A percentile compares a stretch with the other conserved stretches of the same genome.
Conservation (phyloP, 2,329 filamentous ascomycete species). For the Xylariaceae sp. region DNA sequence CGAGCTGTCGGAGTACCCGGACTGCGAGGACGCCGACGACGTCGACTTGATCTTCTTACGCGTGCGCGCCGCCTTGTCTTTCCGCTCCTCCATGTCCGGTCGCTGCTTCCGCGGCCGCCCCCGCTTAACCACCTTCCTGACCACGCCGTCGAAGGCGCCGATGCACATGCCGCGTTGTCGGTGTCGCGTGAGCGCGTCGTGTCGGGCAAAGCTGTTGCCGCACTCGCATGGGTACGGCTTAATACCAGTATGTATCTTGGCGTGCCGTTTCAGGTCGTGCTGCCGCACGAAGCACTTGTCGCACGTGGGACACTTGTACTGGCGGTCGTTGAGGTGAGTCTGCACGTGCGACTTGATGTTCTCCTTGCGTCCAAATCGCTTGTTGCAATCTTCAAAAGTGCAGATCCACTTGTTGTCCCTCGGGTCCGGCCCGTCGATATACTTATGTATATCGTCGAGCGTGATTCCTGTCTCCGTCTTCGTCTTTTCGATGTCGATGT, state of each 20-base stretch:
- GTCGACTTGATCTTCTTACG: constrained; percentile 59
- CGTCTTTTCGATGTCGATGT: constrained; percentile 66
- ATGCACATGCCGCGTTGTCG: constrained; percentile 96
- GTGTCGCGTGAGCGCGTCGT: constrained; percentile 93
- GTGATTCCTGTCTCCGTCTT: constrained; percentile 83
- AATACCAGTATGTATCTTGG: constrained; percentile 95
- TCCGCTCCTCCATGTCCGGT: constrained; percentile 58
- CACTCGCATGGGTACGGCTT: constrained; percentile 96
- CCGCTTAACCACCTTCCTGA: constrained; percentile 63
- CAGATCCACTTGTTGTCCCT: constrained; percentile 80
- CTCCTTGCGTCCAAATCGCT: constrained; percentile 94
- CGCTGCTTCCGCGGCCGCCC: constrained; percentile 65
- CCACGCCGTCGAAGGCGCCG: constrained; percentile 83
- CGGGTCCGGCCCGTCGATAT: constrained; percentile 72
- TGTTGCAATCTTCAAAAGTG: constrained; percentile 76
- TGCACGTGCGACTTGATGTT: constrained; percentile 99
- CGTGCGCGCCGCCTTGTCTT: constrained; percentile 60
- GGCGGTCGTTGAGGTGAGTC: constrained; percentile 93
- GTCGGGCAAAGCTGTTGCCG: constrained; percentile 90
- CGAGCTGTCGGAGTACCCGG: constrained; percentile 60
- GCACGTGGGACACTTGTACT: constrained; percentile 92
- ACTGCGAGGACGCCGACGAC: constrained; percentile 54
- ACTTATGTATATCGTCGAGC: constrained; percentile 78
- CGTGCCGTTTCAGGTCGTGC: constrained; percentile 94
- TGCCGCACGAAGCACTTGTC: constrained; percentile 95